Conservation (phyloP, 148 eudicot genomes). For the Bassia scoparia region DNA sequence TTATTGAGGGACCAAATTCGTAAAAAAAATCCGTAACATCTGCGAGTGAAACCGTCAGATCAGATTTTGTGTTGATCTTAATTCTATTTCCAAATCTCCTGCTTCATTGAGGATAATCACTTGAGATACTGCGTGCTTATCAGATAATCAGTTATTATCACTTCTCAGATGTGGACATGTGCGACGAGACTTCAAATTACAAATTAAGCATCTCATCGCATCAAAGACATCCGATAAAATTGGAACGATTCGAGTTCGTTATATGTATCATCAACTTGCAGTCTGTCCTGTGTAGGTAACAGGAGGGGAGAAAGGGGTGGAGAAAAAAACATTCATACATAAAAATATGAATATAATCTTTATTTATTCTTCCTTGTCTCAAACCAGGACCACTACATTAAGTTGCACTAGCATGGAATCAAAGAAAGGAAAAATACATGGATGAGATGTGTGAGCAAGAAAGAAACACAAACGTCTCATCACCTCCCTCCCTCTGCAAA, state of each 20-base stretch:
- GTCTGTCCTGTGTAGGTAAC: background rate
- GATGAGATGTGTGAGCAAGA: slow-evolving; percentile 18
- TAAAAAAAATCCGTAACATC: background rate
- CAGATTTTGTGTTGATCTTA: background rate
- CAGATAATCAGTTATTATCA: too few species aligned
- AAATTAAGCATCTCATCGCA: background rate
- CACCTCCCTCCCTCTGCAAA: slow-evolving; percentile 20
- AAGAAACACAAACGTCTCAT: slow-evolving; percentile 22
- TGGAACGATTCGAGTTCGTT: background rate
- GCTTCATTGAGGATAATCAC: background rate
- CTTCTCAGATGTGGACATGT: background rate
- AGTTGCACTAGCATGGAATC: background rate
- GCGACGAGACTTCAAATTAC: background rate
- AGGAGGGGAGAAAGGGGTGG: background rate
- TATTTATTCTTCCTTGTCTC: background rate
- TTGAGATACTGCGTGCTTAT: too few species aligned
- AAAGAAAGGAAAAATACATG: slow-evolving; percentile 8
- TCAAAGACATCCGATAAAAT: background rate
- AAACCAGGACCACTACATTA: background rate
- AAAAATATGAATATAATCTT: background rate
- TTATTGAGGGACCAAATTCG: background rate
- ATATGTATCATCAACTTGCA: background rate
- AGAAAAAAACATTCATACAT: background rate
- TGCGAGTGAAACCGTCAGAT: background rate
- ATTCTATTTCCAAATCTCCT: background rate